Evolutionary conservation across 306 rosid species (phyloP).

Genomic region (Glycine tomentella): DNA sequence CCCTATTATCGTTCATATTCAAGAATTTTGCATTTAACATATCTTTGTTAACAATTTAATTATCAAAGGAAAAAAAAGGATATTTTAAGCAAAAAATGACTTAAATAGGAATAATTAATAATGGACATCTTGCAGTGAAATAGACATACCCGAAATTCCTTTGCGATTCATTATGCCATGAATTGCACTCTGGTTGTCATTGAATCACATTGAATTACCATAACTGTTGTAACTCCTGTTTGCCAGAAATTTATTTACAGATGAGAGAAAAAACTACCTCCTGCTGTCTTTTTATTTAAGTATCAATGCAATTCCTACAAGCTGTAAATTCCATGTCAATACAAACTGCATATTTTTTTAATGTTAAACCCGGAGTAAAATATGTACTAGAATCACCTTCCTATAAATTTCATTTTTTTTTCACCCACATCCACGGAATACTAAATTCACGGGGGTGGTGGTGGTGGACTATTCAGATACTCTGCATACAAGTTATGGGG

Average conservation of each 20-base stretch:
- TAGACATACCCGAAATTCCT: not conserved
- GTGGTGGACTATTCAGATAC: conserved; percentile 36
- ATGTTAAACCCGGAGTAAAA: not conserved
- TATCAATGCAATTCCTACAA: not conserved
- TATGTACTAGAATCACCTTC: not conserved
- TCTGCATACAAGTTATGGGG: conserved; percentile 51
- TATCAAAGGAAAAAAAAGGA: not conserved
- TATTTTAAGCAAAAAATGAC: not conserved
- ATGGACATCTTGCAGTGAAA: not conserved
- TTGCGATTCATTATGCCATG: not conserved
- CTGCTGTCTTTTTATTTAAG: conserved; percentile 6
- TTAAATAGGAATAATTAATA: not conserved
- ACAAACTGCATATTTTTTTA: not conserved
- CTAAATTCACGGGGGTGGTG: conserved; percentile 45
- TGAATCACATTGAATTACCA: conserved; percentile 39
- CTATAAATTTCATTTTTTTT: conserved; percentile 33
- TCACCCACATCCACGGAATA: conserved; percentile 24
- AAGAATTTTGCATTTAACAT: not conserved
- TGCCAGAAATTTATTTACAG: conserved; percentile 3
- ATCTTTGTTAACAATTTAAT: not conserved
- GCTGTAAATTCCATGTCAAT: conserved; percentile 9
- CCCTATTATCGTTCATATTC: not conserved
- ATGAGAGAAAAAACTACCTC: conserved; percentile 2
- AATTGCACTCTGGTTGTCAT: conserved; percentile 17
- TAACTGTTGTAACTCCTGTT: conserved; percentile 1